Evolutionary conservation across 805 yeast genomes (phyloP).

Genomic region (Barnettozyma wickerhamii): DNA sequence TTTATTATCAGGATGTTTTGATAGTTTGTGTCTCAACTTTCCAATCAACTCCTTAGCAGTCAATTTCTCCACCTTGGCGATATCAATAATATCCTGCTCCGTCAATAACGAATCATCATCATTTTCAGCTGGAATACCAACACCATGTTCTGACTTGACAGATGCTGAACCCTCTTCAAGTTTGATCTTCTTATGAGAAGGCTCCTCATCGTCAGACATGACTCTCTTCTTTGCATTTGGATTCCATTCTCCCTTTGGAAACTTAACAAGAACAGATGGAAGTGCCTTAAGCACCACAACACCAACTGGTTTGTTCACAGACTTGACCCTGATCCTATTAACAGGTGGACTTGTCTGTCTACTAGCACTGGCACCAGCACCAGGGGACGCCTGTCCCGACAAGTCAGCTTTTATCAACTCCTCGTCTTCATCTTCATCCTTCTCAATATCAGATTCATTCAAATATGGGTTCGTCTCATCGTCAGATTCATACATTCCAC

Average conservation of each 20-base stretch:
- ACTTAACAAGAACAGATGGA: conserved; percentile 51
- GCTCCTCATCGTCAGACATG: conserved; percentile 25
- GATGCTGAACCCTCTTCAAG: conserved; percentile 26
- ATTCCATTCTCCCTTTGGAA: conserved; percentile 85
- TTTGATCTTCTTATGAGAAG: conserved; percentile 34
- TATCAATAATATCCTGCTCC: conserved; percentile 63
- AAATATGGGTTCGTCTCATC: conserved; percentile 81
- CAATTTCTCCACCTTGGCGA: conserved; percentile 42
- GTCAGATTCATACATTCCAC: conserved; percentile 72
- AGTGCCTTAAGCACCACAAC: conserved; percentile 63
- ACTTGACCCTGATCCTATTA: conserved; percentile 37
- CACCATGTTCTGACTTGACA: conserved; percentile 15
- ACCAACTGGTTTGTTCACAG: conserved; percentile 45
- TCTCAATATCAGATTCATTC: conserved; percentile 63
- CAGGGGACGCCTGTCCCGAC: conserved; percentile 24
- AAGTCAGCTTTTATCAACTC: conserved; percentile 37
- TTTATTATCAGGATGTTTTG: conserved; percentile 59
- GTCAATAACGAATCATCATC: conserved; percentile 44
- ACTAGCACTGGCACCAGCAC: conserved; percentile 12
- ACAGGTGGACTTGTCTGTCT: conserved; percentile 22
- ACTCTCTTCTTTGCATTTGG: conserved; percentile 45
- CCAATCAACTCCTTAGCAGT: conserved; percentile 61
- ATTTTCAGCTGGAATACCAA: conserved; percentile 8
- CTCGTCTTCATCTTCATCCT: conserved; percentile 38
- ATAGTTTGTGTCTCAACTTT: conserved; percentile 57